Evolutionary conservation across 2,329 filamentous ascomycete species (phyloP).

Genomic region (Fusarium sp.): DNA sequence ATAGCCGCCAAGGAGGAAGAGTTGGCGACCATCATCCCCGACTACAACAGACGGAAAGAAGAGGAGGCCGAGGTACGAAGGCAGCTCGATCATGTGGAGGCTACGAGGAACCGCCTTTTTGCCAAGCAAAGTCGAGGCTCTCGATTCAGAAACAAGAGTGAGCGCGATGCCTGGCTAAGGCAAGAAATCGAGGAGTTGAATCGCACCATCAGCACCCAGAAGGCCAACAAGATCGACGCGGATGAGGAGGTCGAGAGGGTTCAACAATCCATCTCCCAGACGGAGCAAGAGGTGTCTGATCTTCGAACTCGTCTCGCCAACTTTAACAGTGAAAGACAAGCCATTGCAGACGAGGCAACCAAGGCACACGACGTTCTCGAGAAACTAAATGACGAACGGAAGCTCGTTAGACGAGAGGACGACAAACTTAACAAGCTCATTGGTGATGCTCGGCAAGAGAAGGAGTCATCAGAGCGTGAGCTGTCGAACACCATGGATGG

Average conservation of each 20-base stretch:
- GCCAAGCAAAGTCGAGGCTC: slow-evolving; percentile 92
- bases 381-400: slow-evolving; percentile 84
- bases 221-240: slow-evolving; percentile 85
- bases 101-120: slow-evolving; percentile 80
- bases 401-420: slow-evolving; percentile 88
- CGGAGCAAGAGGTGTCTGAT: slow-evolving; percentile 78
- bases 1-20: slow-evolving; percentile 83
- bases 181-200: slow-evolving; percentile 85
- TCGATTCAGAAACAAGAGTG: slow-evolving; percentile 87
- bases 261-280: slow-evolving; percentile 74
- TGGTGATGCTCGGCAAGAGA: slow-evolving; percentile 78
- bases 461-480: slow-evolving; percentile 79
- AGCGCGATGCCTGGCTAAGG: slow-evolving; percentile 85
- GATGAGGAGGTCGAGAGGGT: slow-evolving; percentile 83
- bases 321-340: slow-evolving; percentile 78
- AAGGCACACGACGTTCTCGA: slow-evolving; percentile 83
- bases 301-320: slow-evolving; percentile 80
- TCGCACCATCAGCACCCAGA: slow-evolving; percentile 79
- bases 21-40: slow-evolving; percentile 78
- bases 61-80: slow-evolving; percentile 78
- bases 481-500: slow-evolving; percentile 90
- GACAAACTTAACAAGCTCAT: slow-evolving; percentile 86
- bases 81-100: slow-evolving; percentile 80
- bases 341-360: slow-evolving; percentile 78
- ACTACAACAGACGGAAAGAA: slow-evolving; percentile 77